Evolutionary conservation across 768 basidiomycete species (phyloP), one percentile per base, ranked within the genome.

Genomic region (Amanita pallidorosea): DNA sequence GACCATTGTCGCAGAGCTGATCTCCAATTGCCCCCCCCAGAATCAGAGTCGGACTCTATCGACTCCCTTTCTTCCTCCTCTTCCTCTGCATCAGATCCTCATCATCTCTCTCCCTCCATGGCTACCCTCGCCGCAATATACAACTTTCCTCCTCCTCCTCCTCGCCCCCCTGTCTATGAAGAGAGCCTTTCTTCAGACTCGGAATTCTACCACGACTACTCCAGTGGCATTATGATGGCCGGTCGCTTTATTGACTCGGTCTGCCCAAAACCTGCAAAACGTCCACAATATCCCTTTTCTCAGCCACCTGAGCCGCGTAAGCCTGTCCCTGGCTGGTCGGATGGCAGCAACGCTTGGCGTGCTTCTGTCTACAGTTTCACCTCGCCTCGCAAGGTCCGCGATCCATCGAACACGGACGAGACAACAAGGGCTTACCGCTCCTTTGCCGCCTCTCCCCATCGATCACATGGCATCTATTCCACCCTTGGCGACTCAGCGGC

Each of bases 1-100:
- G 84, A 87, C 55, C 76, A 83, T 59, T 91, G 88, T 61, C 72
- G 77, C 53, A 63, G 81, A 37, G 67, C 67, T 36, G 88, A 90
- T 63, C 61, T 81, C 57, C 68, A 70, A 58, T 63, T 29, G 1
- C 29, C 29, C 3, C 63, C 4, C 22, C 46, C 23, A 64, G 62
- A 65, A 22, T 65, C 67, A 23, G 68, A 69, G 49, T 71, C 72
- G 52, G 71, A 74, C 42, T 49, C 53, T 36, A 41, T 58, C 36
- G 52, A 53, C 2, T 53, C 52, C 1, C 23, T 53, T 3, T 54
- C 58, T 9, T 52, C 54, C 23, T 47, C 52, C 5, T 49, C 57
- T 2, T 62, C 61, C 0, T 63, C 65, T 18, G 52, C 63, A 2
- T 62, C 72, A 37, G 66, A 67, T 15, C 67, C 69, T 2, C 68